phyloP scores from a whole-genome alignment of 2,329 filamentous ascomycete genomes.

The Fusarium camptoceras region DNA sequence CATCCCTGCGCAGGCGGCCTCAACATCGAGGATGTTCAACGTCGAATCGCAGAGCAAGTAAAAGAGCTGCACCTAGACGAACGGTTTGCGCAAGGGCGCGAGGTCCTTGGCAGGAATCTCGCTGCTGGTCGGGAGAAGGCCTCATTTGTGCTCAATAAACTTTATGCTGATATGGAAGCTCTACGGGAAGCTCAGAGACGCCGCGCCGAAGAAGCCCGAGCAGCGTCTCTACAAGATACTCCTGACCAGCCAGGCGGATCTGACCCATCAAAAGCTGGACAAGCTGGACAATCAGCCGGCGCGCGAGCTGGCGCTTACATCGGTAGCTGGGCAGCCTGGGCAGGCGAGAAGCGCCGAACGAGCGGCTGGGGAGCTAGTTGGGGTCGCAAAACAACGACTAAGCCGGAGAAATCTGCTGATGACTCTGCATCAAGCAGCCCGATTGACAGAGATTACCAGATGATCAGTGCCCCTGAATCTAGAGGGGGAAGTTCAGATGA shows the following conservation, averaged over 20 bases:
- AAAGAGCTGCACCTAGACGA: constrained; percentile 95
- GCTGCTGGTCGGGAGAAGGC: constrained; percentile 90
- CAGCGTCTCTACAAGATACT: constrained; percentile 19
- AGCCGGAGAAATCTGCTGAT: constrained; percentile 48
- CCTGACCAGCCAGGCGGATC: constrained; percentile 25
- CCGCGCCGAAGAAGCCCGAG: constrained; percentile 55
- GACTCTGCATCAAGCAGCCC: constrained; percentile 53
- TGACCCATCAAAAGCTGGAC: constrained; percentile 57
- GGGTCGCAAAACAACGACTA: constrained; percentile 51
- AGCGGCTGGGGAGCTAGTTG: constrained; percentile 59
- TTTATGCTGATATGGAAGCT: constrained; percentile 90
- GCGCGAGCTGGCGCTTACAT: constrained; percentile 72
- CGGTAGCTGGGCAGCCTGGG: constrained; percentile 76
- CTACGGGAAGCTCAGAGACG: constrained; percentile 60
- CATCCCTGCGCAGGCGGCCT: constrained; percentile 94
- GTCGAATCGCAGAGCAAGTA: constrained; percentile 89
- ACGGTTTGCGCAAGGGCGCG: constrained; percentile 82
- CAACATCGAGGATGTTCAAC: constrained; percentile 93
- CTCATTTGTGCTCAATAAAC: constrained; percentile 83
- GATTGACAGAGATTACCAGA: constrained; percentile 55
- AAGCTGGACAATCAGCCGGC: constrained; percentile 62
- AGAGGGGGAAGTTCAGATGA: constrained; percentile 48
- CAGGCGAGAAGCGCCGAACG: constrained; percentile 78
- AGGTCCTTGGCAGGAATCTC: constrained; percentile 89
- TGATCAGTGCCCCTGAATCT: constrained; percentile 49